phyloP scores from a whole-genome alignment of 2,329 filamentous ascomycete species.

The Lasiodiplodia theobromae region DNA sequence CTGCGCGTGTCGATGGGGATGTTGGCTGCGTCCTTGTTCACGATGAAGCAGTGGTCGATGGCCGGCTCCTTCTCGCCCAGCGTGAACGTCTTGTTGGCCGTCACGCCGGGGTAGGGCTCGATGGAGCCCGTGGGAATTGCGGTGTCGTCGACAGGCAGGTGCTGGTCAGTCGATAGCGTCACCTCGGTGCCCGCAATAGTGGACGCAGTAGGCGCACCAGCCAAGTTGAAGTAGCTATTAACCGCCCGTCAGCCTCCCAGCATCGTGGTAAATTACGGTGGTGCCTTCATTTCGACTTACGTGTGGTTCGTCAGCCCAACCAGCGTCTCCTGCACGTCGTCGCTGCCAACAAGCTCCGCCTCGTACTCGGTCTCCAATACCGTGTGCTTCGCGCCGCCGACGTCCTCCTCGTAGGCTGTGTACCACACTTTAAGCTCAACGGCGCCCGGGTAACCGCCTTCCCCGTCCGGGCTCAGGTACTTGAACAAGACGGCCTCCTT shows the following conservation, averaged over 20 bases:
- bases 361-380: slow-evolving; percentile 89
- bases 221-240: slow-evolving; percentile 72
- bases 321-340: slow-evolving; percentile 82
- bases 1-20: slow-evolving; percentile 60
- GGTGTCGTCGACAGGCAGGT: slow-evolving; percentile 76
- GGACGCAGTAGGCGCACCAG: slow-evolving; percentile 55
- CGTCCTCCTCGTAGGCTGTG: slow-evolving; percentile 72
- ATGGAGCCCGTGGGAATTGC: slow-evolving; percentile 78
- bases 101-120: slow-evolving; percentile 68
- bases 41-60: slow-evolving; percentile 90
- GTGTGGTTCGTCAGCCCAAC: slow-evolving; percentile 97
- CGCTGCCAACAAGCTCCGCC: slow-evolving; percentile 74
- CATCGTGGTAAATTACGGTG: slow-evolving; percentile 7
- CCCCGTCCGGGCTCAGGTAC: slow-evolving; percentile 75
- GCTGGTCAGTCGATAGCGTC: slow-evolving; percentile 64
- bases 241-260: slow-evolving; percentile 3
- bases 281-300: slow-evolving; percentile 54
- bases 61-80: slow-evolving; percentile 75
- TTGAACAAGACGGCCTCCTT: slow-evolving; percentile 52
- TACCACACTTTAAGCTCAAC: slow-evolving; percentile 82
- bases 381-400: slow-evolving; percentile 68
- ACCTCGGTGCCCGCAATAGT: slow-evolving; percentile 70
- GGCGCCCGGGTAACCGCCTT: slow-evolving; percentile 89
- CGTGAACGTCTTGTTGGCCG: slow-evolving; percentile 71
- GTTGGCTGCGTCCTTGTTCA: slow-evolving; percentile 62